A percentile compares a stretch with the other conserved stretches of the same genome.
Conservation (phyloP, 1,284 basidiomycete species). For the Afroboletus lepidellus region DNA sequence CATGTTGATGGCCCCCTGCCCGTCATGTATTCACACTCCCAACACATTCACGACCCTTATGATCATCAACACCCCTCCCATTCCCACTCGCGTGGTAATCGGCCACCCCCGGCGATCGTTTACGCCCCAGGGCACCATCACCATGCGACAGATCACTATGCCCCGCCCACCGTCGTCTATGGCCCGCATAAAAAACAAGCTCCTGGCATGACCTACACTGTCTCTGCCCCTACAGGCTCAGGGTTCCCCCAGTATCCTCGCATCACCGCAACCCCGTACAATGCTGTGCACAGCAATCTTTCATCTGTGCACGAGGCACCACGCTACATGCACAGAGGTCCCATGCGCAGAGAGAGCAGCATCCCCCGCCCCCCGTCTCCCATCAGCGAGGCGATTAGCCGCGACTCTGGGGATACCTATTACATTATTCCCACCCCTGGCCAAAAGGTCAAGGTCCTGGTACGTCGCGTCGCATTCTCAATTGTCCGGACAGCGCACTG, state of each 20-base stretch:
- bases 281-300: constrained; percentile 33
- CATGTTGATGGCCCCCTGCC: constrained; percentile 23
- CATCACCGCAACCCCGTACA: constrained; percentile 38
- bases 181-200: constrained; percentile 44
- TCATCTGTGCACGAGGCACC: constrained; percentile 36
- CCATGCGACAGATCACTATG: constrained; percentile 41
- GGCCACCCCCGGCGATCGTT: constrained; percentile 48
- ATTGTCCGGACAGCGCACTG: constrained; percentile 4
- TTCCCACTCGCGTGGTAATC: constrained; percentile 36
- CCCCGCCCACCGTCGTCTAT: constrained; percentile 50
- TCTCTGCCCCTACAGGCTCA: constrained; percentile 48
- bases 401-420: constrained; percentile 65
- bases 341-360: constrained; percentile 30
- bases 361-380: constrained; percentile 30
- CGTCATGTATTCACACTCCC: constrained; percentile 36
- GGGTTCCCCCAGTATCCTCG: constrained; percentile 36
- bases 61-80: constrained; percentile 37
- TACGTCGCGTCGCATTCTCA: constrained; percentile 40
- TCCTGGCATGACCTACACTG: constrained; percentile 51
- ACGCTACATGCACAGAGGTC: constrained; percentile 27
- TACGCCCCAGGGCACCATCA: constrained; percentile 46
- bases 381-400: constrained; percentile 43
- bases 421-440: constrained; percentile 65
- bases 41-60: constrained; percentile 32
- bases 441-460: constrained; percentile 69